Evolutionary conservation across 495 filamentous ascomycete genomes (phyloP).

Genomic region (Neurospora sp.): DNA sequence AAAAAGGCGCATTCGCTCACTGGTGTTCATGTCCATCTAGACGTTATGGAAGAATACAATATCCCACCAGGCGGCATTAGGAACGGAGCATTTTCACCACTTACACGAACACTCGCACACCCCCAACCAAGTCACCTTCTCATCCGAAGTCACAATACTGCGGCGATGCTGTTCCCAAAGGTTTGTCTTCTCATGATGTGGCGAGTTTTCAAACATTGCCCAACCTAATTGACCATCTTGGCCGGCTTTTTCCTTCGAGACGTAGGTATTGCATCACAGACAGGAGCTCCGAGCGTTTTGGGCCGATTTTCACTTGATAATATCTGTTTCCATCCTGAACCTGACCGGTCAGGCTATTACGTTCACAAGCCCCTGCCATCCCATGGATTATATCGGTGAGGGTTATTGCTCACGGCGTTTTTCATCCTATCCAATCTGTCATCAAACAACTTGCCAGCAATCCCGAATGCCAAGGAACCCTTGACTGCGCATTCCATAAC

Average conservation of each 20-base stretch:
- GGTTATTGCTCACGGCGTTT: neutral
- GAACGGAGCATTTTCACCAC: neutral
- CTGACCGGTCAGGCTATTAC: neutral
- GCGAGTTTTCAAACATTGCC: neutral
- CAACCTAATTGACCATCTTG: neutral
- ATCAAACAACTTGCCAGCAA: neutral
- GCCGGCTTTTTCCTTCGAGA: neutral
- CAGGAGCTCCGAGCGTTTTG: neutral
- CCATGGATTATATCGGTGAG: neutral
- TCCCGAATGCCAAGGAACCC: neutral
- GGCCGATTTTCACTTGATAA: neutral
- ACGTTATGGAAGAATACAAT: neutral
- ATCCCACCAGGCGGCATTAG: neutral
- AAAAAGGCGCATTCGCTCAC: neutral
- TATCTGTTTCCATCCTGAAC: neutral
- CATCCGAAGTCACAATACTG: neutral
- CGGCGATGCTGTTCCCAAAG: neutral
- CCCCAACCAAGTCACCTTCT: neutral
- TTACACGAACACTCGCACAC: neutral
- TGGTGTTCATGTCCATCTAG: neutral
- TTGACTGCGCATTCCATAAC: neutral
- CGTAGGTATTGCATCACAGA: neutral
- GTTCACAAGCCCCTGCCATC: neutral
- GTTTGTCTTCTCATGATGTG: neutral
- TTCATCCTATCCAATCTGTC: neutral